Evolutionary conservation across 2,329 filamentous ascomycete genomes (phyloP).

Genomic region (Balansia obtecta): DNA sequence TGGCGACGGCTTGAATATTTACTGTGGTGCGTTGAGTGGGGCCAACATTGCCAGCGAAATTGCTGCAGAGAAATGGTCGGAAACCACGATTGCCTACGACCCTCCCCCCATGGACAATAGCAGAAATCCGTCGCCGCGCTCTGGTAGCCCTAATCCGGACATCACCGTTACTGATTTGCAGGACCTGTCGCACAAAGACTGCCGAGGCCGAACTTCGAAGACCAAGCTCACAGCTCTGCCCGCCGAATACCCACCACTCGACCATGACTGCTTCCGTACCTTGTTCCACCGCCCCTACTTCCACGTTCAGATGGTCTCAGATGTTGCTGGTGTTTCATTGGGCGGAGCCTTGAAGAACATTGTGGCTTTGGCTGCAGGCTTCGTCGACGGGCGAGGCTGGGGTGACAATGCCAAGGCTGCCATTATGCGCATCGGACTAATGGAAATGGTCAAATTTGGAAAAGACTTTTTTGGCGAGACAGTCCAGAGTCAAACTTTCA

Average conservation of each 20-base stretch:
- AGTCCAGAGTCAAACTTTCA: constrained; percentile 75
- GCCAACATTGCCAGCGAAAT: constrained; percentile 96
- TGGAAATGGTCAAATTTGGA: constrained; percentile 95
- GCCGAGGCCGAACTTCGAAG: constrained; percentile 52
- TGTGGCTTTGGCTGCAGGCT: constrained; percentile 85
- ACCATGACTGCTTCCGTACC: constrained; percentile 69
- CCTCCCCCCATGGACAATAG: constrained; percentile 73
- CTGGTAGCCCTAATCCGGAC: constrained; percentile 35
- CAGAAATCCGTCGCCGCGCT: constrained; percentile 47
- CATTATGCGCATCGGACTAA: constrained; percentile 87
- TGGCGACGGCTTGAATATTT: constrained; percentile 80
- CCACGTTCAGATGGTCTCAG: constrained; percentile 84
- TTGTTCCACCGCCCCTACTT: constrained; percentile 97
- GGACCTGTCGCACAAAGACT: constrained; percentile 54
- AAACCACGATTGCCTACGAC: constrained; percentile 94
- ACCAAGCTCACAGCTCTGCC: constrained; percentile 66
- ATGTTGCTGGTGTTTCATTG: constrained; percentile 94
- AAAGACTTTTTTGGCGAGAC: constrained; percentile 84
- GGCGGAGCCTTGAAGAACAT: constrained; percentile 95
- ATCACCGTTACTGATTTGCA: constrained; percentile 41
- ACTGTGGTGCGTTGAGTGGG: constrained; percentile 88
- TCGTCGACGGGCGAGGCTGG: constrained; percentile 91
- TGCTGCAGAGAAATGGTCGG: constrained; percentile 88
- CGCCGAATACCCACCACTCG: constrained; percentile 70
- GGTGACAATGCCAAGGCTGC: constrained; percentile 98